Evolutionary conservation across 2,329 filamentous ascomycete genomes (phyloP).

Genomic region (Botrytis fabae): DNA sequence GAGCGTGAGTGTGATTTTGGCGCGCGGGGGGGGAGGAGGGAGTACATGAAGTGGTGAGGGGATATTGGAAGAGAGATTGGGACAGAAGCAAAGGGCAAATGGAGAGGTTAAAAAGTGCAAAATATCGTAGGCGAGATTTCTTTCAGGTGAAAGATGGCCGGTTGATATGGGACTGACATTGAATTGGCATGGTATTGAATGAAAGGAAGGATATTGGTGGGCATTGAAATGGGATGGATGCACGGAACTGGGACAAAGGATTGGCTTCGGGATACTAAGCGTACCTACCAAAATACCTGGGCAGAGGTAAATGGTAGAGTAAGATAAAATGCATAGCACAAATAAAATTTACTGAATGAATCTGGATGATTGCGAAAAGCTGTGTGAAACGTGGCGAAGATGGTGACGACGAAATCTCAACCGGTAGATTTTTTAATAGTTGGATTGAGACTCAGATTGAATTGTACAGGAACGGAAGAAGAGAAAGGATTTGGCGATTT

Average conservation of each 20-base stretch:
- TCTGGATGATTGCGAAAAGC: background rate
- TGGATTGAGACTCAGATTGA: background rate
- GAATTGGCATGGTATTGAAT: background rate
- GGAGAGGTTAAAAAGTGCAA: background rate
- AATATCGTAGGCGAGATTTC: background rate
- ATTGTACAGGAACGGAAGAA: background rate
- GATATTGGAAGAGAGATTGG: background rate
- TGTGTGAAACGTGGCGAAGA: background rate
- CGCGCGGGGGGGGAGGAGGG: too few relatives aligned
- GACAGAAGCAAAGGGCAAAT: background rate
- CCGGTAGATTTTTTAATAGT: background rate
- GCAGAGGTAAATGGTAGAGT: background rate
- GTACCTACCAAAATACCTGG: background rate
- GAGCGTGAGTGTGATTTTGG: background rate
- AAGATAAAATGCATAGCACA: background rate
- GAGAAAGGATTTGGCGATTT: background rate
- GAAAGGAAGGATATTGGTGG: background rate
- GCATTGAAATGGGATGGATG: slow-evolving; percentile 1
- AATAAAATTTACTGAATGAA: background rate
- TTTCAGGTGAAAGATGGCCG: background rate
- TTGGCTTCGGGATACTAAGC: background rate
- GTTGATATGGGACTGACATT: background rate
- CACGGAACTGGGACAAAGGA: background rate
- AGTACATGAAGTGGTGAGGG: background rate
- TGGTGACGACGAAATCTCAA: background rate